Conservation (phyloP, 2,329 filamentous ascomycete species). For the Pseudocercospora vitis region DNA sequence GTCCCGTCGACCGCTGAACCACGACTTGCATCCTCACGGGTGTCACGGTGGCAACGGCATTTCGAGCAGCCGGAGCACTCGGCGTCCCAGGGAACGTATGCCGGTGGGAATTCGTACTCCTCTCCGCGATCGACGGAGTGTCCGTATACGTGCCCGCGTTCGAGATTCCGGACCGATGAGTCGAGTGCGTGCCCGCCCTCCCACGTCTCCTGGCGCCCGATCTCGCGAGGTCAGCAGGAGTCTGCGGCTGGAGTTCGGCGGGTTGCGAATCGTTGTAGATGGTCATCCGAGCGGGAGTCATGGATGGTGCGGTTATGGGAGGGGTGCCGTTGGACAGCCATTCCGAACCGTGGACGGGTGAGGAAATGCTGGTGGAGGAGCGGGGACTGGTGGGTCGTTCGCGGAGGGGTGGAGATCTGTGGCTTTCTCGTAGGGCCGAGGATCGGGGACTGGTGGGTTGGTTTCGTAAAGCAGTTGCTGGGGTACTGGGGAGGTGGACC, state of each 20-base stretch:
- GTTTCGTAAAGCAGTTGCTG: constrained; percentile 3
- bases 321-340: constrained; percentile 4
- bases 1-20: not conserved
- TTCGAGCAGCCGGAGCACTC: too few relatives aligned
- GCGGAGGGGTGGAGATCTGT: too few relatives aligned
- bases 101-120: constrained; percentile 16
- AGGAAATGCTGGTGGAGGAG: not conserved
- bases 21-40: not conserved
- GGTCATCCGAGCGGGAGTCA: constrained; percentile 26
- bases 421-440: too few relatives aligned
- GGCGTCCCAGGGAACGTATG: constrained; percentile 20
- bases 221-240: constrained; percentile 35
- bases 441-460: not conserved
- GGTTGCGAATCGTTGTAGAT: constrained; percentile 37
- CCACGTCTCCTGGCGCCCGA: constrained; percentile 20
- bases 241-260: constrained; percentile 35
- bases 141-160: not conserved
- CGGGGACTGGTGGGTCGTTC: constrained; percentile 1
- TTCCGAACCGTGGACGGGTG: constrained; percentile 2
- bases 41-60: too few relatives aligned
- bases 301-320: constrained; percentile 14
- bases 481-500: not conserved
- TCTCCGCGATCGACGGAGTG: not conserved
- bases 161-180: not conserved
- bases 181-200: constrained; percentile 20